Evolutionary conservation across 1,139 yeast species (phyloP).

Genomic region (Zygoascus hellenicus): DNA sequence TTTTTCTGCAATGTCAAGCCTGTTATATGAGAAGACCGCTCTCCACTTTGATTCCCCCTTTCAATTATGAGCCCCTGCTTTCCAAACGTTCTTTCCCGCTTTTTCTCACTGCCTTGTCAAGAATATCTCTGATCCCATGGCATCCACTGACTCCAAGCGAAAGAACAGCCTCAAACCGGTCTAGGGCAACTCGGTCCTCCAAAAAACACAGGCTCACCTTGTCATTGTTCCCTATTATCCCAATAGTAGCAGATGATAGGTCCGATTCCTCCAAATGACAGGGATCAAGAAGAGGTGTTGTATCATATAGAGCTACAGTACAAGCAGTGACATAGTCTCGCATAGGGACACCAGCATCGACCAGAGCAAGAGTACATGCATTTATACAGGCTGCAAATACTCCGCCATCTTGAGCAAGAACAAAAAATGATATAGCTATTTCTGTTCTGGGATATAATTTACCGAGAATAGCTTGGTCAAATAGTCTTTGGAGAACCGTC

Average conservation of each 20-base stretch:
- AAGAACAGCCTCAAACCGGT: slow-evolving; percentile 66
- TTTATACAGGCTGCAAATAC: slow-evolving; percentile 73
- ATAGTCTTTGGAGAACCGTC: slow-evolving; percentile 69
- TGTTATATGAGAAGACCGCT: no score
- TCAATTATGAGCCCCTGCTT: slow-evolving; percentile 12
- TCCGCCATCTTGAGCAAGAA: slow-evolving; percentile 89
- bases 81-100: slow-evolving; percentile 52
- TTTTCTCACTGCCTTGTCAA: slow-evolving; percentile 78
- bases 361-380: slow-evolving; percentile 82
- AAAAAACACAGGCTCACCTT: slow-evolving; percentile 61
- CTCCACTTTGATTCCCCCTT: no score
- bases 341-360: slow-evolving; percentile 95
- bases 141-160: slow-evolving; percentile 91
- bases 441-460: slow-evolving; percentile 78
- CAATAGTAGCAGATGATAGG: slow-evolving; percentile 73
- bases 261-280: slow-evolving; percentile 79
- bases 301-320: slow-evolving; percentile 72
- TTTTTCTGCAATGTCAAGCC: no score
- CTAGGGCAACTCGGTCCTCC: slow-evolving; percentile 84
- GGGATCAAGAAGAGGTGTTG: slow-evolving; percentile 69
- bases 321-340: slow-evolving; percentile 83
- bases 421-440: slow-evolving; percentile 66
- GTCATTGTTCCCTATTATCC: slow-evolving; percentile 76
- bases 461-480: slow-evolving; percentile 70
- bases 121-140: slow-evolving; percentile 69